Evolutionary conservation across 1,284 basidiomycete genomes (phyloP).

Genomic region (Ustilago lituana): DNA sequence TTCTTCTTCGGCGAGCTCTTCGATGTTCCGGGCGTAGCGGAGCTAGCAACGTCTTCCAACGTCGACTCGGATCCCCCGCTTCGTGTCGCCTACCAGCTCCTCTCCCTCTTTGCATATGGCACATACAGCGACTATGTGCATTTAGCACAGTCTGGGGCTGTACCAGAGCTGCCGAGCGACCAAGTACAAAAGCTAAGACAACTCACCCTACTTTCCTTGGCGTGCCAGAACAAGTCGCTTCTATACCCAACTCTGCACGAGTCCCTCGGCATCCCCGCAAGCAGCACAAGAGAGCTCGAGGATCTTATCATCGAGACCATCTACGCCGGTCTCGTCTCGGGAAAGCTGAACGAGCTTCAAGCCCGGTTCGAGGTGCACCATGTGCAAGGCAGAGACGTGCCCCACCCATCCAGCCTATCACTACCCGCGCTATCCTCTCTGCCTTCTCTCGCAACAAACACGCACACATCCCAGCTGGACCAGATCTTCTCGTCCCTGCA

Average conservation of each 20-base stretch:
- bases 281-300: slow-evolving; percentile 78
- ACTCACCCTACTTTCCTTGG: slow-evolving; percentile 80
- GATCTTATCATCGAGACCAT: slow-evolving; percentile 95
- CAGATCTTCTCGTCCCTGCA: slow-evolving; percentile 6
- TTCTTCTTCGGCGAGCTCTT: slow-evolving; percentile 90
- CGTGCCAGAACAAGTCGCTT: slow-evolving; percentile 25
- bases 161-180: slow-evolving; percentile 71
- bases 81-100: slow-evolving; percentile 68
- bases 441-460: slow-evolving; percentile 1
- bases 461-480: slow-evolving; percentile 10
- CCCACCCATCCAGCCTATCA: slow-evolving; percentile 3
- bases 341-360: slow-evolving; percentile 89
- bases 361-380: slow-evolving; percentile 87
- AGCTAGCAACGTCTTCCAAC: slow-evolving; percentile 64
- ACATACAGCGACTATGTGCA: slow-evolving; percentile 75
- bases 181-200: slow-evolving; percentile 89
- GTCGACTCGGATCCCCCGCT: slow-evolving; percentile 45
- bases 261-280: slow-evolving; percentile 67
- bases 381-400: slow-evolving; percentile 85
- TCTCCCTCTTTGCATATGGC: slow-evolving; percentile 88
- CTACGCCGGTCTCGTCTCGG: slow-evolving; percentile 85
- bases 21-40: slow-evolving; percentile 80
- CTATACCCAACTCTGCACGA: slow-evolving; percentile 32
- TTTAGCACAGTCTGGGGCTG: not conserved
- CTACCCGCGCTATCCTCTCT: slow-evolving; percentile 1